Evolutionary conservation across 1,284 basidiomycete genomes (phyloP), one percentile per base, ranked within the genome.

Genomic region (Trametes pubescens): DNA sequence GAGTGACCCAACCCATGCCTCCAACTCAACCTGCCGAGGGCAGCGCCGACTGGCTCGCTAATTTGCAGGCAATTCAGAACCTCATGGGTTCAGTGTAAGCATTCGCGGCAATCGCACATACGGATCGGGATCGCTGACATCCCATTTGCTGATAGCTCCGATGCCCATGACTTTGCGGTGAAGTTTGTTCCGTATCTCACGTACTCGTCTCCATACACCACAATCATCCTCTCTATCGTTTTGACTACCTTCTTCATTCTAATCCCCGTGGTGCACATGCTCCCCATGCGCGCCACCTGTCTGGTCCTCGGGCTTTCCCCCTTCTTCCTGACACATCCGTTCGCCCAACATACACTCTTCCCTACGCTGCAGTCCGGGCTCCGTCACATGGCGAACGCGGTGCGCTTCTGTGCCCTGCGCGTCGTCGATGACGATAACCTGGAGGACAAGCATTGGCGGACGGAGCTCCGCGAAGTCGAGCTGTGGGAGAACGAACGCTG

Each of bases 401-500:
- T 67, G 24, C 71, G 73, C 26, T 70, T 75, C 34, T 72, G 72
- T 1, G 26, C 84, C 8, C 79, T 81, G 34, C 80, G 82, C 0
- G 51, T 86, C 1, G 71, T 87, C 10, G 89, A 93, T 68, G 79
- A 93, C 65, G 88, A 92, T 66, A 79, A 78, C 22, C 80, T 93
- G 4, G 79, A 82, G 9, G 90, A 92, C 71, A 76, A 73, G 24
- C 85, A 85, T 57, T 92, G 90, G 89, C 78, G 76, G 1, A 80
- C 86, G 2, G 84, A 88, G 68, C 81, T 88, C 74, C 75, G 84
- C 3, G 83, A 88, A 49, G 89, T 93, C 9, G 89, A 92, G 72
- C 73, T 93, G 18, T 93, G 85, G 80, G 92, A 93, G 80, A 93
- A 93, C 74, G 90, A 93, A 73, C 81, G 91, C 18, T 87, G 84